A percentile compares a stretch with the other conserved stretches of the same genome.
phyloP scores from a whole-genome alignment of 2,329 filamentous ascomycete species.

The Xylariaceae sp. region DNA sequence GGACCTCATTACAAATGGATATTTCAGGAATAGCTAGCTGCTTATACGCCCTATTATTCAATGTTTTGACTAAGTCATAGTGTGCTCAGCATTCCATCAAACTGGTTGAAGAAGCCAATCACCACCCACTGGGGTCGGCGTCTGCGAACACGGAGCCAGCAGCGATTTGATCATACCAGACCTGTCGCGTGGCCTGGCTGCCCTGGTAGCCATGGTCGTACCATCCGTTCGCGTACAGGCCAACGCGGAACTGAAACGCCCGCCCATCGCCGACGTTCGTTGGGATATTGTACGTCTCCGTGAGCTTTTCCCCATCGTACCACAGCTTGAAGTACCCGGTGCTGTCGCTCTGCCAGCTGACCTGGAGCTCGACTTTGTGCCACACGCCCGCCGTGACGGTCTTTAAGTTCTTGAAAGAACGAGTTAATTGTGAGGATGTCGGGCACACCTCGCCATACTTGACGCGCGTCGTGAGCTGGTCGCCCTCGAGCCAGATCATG shows the following conservation, averaged over 20 bases:
- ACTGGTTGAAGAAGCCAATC: background rate
- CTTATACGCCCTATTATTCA: too few relatives aligned
- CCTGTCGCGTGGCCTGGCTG: conserved; percentile 44
- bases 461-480: conserved; percentile 50
- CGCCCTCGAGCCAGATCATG: conserved; percentile 54
- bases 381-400: conserved; percentile 51
- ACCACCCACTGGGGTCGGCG: conserved; percentile 42
- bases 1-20: too few relatives aligned
- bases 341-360: conserved; percentile 50
- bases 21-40: too few relatives aligned
- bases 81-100: too few relatives aligned
- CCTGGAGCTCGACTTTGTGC: conserved; percentile 54
- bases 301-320: conserved; percentile 52
- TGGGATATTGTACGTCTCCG: conserved; percentile 46
- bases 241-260: conserved; percentile 53
- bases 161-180: conserved; percentile 58
- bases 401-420: conserved; percentile 42
- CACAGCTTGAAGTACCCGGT: conserved; percentile 54
- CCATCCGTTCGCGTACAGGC: conserved; percentile 58
- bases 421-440: conserved; percentile 38
- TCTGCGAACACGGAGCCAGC: conserved; percentile 49
- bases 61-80: too few relatives aligned
- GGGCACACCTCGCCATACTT: conserved; percentile 48
- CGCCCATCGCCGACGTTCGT: conserved; percentile 53
- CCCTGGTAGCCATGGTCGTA: conserved; percentile 46